These are phyloP conservation scores for Camellia oleifera DNA, from an alignment of 179 eudicot genomes.

Conservation along the genomic window DNA sequence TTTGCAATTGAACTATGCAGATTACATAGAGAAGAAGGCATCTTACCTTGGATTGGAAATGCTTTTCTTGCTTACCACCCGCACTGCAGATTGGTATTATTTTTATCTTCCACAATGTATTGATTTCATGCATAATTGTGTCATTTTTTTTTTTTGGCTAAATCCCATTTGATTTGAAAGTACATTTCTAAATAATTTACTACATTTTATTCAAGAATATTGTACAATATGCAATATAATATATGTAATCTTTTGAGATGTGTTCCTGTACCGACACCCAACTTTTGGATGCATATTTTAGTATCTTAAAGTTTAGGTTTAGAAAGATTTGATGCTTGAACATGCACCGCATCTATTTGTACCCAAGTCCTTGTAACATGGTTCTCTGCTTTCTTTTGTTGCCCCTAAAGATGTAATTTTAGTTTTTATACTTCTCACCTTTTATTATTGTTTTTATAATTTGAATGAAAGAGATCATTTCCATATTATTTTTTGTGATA, in stretches of 20 bases:
- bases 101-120: neutral
- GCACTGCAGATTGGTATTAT: constrained; percentile 91
- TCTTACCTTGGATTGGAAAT: constrained; percentile 66
- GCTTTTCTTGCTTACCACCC: constrained; percentile 88
- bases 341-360: too few species aligned
- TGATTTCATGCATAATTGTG: neutral
- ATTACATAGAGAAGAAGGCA: constrained; percentile 92
- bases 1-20: constrained; percentile 30
- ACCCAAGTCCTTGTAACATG: too few species aligned
- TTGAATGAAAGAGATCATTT: neutral
- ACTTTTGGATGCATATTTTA: too few species aligned
- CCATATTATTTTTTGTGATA: too few species aligned
- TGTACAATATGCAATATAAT: too few species aligned
- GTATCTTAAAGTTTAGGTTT: neutral
- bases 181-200: too few species aligned
- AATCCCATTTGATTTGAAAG: neutral
- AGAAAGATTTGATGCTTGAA: neutral
- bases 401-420: too few species aligned
- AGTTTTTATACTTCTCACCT: neutral
- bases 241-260: too few species aligned
- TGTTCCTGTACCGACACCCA: too few species aligned
- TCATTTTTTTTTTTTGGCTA: neutral
- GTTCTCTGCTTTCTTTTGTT: neutral
- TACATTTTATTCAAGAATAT: too few species aligned
- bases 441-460: neutral